These are phyloP conservation scores for Neocucurbitaria cava DNA, from an alignment of 2,329 filamentous ascomycete species.

Conservation along the genomic window DNA sequence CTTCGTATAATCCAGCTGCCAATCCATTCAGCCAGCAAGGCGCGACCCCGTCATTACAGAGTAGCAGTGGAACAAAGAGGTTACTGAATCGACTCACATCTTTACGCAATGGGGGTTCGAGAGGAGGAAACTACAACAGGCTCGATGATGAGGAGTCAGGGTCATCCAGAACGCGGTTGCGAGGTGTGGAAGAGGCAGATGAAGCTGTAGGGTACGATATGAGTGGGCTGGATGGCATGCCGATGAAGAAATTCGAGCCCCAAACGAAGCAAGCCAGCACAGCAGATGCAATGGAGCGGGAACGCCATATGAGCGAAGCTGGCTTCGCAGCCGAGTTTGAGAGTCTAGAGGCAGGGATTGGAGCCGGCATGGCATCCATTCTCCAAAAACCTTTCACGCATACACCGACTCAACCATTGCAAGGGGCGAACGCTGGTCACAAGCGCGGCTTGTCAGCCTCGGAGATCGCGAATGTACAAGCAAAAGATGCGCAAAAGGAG, in stretches of 20 bases:
- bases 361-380: slow-evolving; percentile 46
- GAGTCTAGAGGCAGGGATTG: slow-evolving; percentile 43
- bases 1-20: slow-evolving; percentile 36
- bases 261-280: slow-evolving; percentile 14
- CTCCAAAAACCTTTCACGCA: slow-evolving; percentile 44
- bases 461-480: slow-evolving; percentile 22
- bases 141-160: slow-evolving; percentile 42
- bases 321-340: slow-evolving; percentile 46
- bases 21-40: slow-evolving; percentile 27
- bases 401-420: slow-evolving; percentile 14
- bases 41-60: slow-evolving; percentile 21
- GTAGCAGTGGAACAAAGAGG: slow-evolving; percentile 34
- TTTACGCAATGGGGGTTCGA: slow-evolving; percentile 26
- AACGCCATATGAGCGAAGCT: slow-evolving; percentile 35
- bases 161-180: slow-evolving; percentile 15
- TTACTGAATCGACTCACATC: slow-evolving; percentile 42
- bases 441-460: slow-evolving; percentile 26
- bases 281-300: slow-evolving; percentile 23
- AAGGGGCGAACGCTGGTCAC: slow-evolving; percentile 24
- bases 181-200: slow-evolving; percentile 39
- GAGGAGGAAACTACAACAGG: slow-evolving; percentile 35
- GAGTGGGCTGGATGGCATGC: slow-evolving; percentile 36
- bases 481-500: slow-evolving; percentile 49
- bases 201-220: slow-evolving; percentile 39
- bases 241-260: slow-evolving; percentile 34